Evolutionary conservation across 78 protist species (phyloP), one percentile per base, ranked within the genome.

Genomic region (Speleostelium caveatum): DNA sequence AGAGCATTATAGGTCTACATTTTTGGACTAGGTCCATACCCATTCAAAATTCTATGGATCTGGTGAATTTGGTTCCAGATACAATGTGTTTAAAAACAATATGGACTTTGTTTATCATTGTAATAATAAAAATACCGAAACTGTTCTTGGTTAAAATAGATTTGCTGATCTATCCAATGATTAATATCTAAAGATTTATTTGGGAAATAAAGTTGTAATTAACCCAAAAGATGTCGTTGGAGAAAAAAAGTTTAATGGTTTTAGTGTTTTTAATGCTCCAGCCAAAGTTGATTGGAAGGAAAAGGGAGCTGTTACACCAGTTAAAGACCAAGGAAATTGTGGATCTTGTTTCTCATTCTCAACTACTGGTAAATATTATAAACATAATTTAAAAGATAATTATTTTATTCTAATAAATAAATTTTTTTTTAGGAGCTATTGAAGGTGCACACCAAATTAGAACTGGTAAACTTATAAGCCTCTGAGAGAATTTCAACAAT

Each of bases 121-220:
- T 76, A 80, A 80, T 22, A 26, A 56, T 0, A 66, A 68, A 59
- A 63, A 63, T 28, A n/a, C 35, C 6, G 42, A 49, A 32, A 68
- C 89, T 12, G 78, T 66, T 8, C 32, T 80, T 4, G 89, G 59
- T 7, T 59, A 68, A 32, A 80, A 80, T 30, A 72, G 28, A 7
- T 69, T 88, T 45, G 94, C 88, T 59, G 94, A 88, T 39, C 45
- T 75, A 33, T 58, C 87, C 63, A 59, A 66, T 41, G 17, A 24
- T 1, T 78, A 88, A 36, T 88, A 76, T 30, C 10, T 16, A 22
- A 69, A 32, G 17, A 21, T 42, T 45, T 68, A 80, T n/a, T 59
- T 80, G 51, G 89, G 89, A 38, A 80, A 76, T 0, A 6, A 30
- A 17, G 71, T 80, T n/a, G n/a, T n/a, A n/a, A n/a, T n/a, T 3